Evolutionary conservation across 73 alveolate genomes (phyloP), one percentile per base, ranked within the genome.

Genomic region (Loxodes magnus): DNA sequence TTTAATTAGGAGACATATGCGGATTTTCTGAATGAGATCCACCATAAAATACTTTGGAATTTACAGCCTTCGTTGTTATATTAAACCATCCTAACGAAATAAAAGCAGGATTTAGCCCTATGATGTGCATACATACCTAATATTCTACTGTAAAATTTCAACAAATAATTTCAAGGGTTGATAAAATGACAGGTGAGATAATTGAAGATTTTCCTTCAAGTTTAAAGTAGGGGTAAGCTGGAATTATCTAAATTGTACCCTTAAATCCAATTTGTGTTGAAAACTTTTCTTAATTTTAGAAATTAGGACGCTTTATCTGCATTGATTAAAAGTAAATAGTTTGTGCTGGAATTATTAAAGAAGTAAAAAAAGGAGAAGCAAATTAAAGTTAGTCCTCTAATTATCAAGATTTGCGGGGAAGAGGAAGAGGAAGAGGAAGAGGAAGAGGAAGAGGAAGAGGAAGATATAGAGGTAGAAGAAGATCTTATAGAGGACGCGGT

Each of bases 1-100:
- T 79, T 38, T 74, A 63, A 61, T 67, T 84, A 58, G 88, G 88
- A 33, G 35, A 22, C 35, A 88, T 75, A 28, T 80, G 77, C 48
- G 68, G 79, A 4, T 79, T 57, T 57, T 33, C 72, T 56, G 64
- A 67, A 66, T 61, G 63, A 61, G 93, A 74, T 58, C 85, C 84
- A 43, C 79, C 88, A 51, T 58, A 54, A 22, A 71, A 54, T 53
- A 43, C 64, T 42, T 29, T 9, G n/a, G n/a, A n/a, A 9, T 31
- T 31, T 31, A 31, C 56, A 33, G 79, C 83, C 37, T 53, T 63
- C 53, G 79, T 77, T 42, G 64, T 74, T 39, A 69, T 74, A 14
- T 43, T 77, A 37, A 66, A 73, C 29, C 89, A 62, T 56, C 73
- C 84, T 39, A 16, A 22, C 7, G 53, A 28, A 28, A 65, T 77